Conservation (phyloP, 352 stramenopile genomes). For the Pythium rhizo-oryzae region DNA sequence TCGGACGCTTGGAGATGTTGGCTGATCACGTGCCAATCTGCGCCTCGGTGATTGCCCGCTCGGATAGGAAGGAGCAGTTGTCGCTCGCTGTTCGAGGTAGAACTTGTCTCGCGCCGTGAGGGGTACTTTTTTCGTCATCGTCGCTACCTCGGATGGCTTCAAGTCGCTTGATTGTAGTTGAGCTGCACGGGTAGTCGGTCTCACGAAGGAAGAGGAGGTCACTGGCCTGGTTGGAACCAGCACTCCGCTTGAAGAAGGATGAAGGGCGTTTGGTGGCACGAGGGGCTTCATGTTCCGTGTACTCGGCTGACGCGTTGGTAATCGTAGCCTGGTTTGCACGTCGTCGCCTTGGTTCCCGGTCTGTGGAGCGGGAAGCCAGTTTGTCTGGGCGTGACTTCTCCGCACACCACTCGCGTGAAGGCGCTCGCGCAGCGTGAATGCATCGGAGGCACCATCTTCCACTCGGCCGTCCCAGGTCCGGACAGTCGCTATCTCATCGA, state of each 20-base stretch:
- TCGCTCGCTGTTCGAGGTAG: constrained; percentile 57
- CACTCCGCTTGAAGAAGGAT: constrained; percentile 29
- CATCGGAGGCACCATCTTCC: constrained; percentile 1
- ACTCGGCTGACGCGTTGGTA: not conserved
- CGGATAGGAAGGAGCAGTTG: constrained; percentile 36
- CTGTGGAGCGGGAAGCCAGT: constrained; percentile 32
- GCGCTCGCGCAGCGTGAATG: constrained; percentile 34
- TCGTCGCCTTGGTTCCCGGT: constrained; percentile 25
- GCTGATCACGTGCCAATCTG: not conserved
- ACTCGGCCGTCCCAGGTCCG: not conserved
- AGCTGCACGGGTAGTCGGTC: constrained; percentile 10
- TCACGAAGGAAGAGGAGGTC: constrained; percentile 32
- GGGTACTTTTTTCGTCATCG: constrained; percentile 36
- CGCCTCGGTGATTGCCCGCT: constrained; percentile 9
- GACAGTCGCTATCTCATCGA: not conserved
- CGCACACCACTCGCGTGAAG: constrained; percentile 63
- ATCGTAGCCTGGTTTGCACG: not conserved
- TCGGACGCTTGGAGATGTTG: not conserved
- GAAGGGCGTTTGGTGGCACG: constrained; percentile 32
- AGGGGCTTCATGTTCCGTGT: constrained; percentile 32
- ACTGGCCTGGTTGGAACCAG: constrained; percentile 56
- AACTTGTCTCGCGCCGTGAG: constrained; percentile 64
- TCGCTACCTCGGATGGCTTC: not conserved
- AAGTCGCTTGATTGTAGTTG: not conserved
- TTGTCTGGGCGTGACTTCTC: constrained; percentile 55